Conservation (phyloP, 2,329 filamentous ascomycete species). For the Nemania sp. region DNA sequence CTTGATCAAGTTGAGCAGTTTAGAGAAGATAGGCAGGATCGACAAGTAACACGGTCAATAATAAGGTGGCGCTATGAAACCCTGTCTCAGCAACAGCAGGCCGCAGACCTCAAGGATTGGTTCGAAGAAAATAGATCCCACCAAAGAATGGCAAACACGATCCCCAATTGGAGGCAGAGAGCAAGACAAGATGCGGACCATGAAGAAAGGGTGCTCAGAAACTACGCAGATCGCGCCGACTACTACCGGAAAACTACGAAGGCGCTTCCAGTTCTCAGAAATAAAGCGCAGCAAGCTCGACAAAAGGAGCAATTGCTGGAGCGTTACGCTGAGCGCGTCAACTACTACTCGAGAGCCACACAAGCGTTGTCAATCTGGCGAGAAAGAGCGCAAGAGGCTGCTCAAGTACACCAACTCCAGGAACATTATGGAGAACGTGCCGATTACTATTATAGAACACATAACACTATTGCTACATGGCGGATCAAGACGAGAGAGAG, state of each 20-base stretch:
- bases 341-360: conserved; percentile 35
- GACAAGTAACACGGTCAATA: conserved; percentile 22
- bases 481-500: conserved; percentile 32
- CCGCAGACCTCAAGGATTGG: conserved; percentile 25
- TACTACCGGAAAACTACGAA: conserved; percentile 36
- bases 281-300: conserved; percentile 24
- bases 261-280: conserved; percentile 29
- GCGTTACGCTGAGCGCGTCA: conserved; percentile 34
- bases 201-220: conserved; percentile 27
- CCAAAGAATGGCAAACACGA: conserved; percentile 24
- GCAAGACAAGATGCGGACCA: conserved; percentile 20
- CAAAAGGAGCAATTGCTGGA: conserved; percentile 30
- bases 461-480: conserved; percentile 33
- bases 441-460: conserved; percentile 38
- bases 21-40: conserved; percentile 23
- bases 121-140: conserved; percentile 30
- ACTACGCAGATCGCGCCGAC: conserved; percentile 35
- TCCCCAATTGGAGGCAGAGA: conserved; percentile 35
- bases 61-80: conserved; percentile 30
- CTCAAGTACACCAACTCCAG: conserved; percentile 30
- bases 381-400: conserved; percentile 25
- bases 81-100: conserved; percentile 25
- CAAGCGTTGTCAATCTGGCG: conserved; percentile 37
- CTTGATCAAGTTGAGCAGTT: conserved; percentile 32
- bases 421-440: conserved; percentile 34